Evolutionary conservation across 108 stramenopile species (phyloP).

Genomic region (Cyclotella choctawhatcheeana): DNA sequence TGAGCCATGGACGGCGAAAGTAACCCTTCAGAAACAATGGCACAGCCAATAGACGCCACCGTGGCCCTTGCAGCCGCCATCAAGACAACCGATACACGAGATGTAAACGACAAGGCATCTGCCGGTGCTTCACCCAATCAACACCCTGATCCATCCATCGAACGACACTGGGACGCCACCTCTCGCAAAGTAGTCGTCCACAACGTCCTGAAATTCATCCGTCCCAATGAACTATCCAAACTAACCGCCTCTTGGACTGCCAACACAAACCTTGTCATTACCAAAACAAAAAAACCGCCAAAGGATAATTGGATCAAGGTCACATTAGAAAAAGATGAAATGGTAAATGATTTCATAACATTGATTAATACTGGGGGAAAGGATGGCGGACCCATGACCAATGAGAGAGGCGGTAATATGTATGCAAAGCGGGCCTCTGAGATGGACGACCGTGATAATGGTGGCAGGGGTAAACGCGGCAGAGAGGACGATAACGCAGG

Average conservation of each 20-base stretch:
- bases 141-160: background rate
- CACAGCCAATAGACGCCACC: background rate
- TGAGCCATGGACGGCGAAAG: too few relatives aligned
- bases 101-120: too few relatives aligned
- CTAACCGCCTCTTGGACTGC: conserved; percentile 55
- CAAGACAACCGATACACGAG: too few relatives aligned
- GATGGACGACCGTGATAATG: conserved; percentile 17
- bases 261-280: conserved; percentile 40
- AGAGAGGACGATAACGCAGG: conserved; percentile 9
- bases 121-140: conserved; percentile 1
- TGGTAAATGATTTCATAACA: conserved; percentile 62
- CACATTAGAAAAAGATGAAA: conserved; percentile 49
- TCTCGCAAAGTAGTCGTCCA: conserved; percentile 69
- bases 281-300: conserved; percentile 59
- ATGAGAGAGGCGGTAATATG: conserved; percentile 42
- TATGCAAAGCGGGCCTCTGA: conserved; percentile 47
- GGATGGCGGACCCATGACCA: conserved; percentile 36
- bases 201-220: conserved; percentile 67
- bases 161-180: conserved; percentile 54
- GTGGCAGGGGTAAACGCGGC: conserved; percentile 12
- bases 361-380: conserved; percentile 47
- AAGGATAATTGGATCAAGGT: conserved; percentile 62
- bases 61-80: background rate
- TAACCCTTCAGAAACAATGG: background rate
- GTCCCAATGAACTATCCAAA: conserved; percentile 52